Percentiles rank a stretch among this genome's conserved stretches.
phyloP scores from a whole-genome alignment of 306 rosid species.

The Amphicarpaea edgeworthii region DNA sequence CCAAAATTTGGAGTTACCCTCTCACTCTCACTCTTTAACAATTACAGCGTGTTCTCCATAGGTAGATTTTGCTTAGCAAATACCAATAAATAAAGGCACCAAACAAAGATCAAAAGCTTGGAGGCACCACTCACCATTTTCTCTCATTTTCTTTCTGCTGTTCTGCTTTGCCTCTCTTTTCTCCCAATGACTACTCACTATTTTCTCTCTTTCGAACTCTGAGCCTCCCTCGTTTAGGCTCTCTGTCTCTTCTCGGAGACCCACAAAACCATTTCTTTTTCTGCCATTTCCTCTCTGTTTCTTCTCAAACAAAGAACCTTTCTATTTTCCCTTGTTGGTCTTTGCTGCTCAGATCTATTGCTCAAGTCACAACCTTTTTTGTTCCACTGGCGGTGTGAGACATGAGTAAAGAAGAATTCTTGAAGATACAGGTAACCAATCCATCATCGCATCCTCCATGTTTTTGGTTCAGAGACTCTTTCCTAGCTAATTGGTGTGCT shows the following conservation, averaged over 20 bases:
- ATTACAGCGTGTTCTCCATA: not conserved
- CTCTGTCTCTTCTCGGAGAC: slow-evolving; percentile 57
- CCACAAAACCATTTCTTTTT: slow-evolving; percentile 39
- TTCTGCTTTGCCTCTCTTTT: not conserved
- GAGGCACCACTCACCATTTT: slow-evolving; percentile 18
- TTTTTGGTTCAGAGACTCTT: slow-evolving; percentile 1
- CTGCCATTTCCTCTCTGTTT: slow-evolving; percentile 39
- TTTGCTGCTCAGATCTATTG: slow-evolving; percentile 62
- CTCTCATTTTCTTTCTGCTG: not conserved
- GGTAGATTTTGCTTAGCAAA: slow-evolving; percentile 1
- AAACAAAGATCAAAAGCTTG: slow-evolving; percentile 47
- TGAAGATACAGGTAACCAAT: slow-evolving; percentile 89
- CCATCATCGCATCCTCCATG: slow-evolving; percentile 35
- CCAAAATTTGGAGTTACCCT: slow-evolving; percentile 31
- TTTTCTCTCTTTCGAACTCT: slow-evolving; percentile 43
- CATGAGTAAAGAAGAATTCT: slow-evolving; percentile 96
- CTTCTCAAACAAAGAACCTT: slow-evolving; percentile 23
- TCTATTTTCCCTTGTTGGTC: slow-evolving; percentile 10
- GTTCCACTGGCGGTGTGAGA: slow-evolving; percentile 48
- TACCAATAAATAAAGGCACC: slow-evolving; percentile 58
- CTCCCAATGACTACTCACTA: slow-evolving; percentile 48
- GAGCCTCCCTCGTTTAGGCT: slow-evolving; percentile 44
- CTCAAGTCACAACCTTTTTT: slow-evolving; percentile 37
- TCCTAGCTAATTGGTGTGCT: not conserved
- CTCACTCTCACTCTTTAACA: not conserved